Percentiles rank a stretch among this genome's conserved stretches.
Conservation (phyloP, 164 flowering plant genomes). For the Annona cherimola region DNA sequence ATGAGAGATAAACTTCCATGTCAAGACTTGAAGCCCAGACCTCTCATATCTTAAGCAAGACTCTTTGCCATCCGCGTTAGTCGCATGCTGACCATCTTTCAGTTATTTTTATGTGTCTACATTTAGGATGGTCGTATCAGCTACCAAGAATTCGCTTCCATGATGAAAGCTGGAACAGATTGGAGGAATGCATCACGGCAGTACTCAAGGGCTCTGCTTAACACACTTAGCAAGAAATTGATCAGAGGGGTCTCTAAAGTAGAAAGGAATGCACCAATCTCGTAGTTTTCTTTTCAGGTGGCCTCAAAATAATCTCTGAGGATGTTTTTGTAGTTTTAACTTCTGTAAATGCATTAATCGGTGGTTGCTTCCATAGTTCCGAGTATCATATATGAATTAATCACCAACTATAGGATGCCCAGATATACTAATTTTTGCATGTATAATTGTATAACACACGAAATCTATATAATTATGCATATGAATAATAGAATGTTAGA, state of each 20-base stretch:
- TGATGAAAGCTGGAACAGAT: constrained; percentile 71
- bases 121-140: constrained; percentile 77
- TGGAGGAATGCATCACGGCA: constrained; percentile 83
- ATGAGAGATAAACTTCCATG: no score
- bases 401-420: not conserved
- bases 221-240: constrained; percentile 59
- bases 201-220: constrained; percentile 66
- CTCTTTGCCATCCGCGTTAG: no score
- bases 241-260: constrained; percentile 30
- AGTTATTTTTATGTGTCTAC: not conserved
- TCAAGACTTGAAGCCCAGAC: no score
- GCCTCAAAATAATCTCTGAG: not conserved
- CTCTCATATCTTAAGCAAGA: no score
- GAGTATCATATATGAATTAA: not conserved
- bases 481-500: no score
- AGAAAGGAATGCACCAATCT: not conserved
- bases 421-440: no score
- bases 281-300: not conserved
- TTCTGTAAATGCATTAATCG: not conserved
- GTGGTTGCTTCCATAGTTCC: not conserved
- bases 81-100: no score
- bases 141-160: constrained; percentile 58
- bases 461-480: no score
- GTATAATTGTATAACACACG: no score
- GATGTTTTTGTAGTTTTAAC: not conserved